Evolutionary conservation across 306 rosid species (phyloP), one percentile per base, ranked within the genome.

Genomic region (Herpetospermum pedunculosum): DNA sequence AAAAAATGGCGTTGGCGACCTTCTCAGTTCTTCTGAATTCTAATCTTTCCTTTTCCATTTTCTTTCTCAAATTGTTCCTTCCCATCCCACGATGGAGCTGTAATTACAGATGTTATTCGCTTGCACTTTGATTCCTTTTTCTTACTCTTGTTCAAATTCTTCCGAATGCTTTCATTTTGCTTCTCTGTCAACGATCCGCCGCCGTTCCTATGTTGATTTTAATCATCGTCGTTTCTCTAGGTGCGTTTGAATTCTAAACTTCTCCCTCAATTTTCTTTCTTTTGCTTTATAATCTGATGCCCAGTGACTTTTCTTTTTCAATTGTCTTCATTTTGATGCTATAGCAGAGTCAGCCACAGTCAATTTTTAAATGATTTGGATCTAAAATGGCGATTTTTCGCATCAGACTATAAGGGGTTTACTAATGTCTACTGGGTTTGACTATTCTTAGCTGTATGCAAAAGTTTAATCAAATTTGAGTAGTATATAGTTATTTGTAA

Each of bases 71-170:
- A 65, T 23, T 70, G 25, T 62, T n/a, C n/a, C 23, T 16, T 48
- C 23, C 53, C 1, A 48, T 62, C 46, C 21, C 16, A n/a, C 37
- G 8, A 26, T 28, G 58, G 15, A 44, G 58, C 43, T 70, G 16
- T 70, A 28, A 28, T 18, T 70, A 46, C 74, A 47, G 58, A 47
- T 70, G 28, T 8, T 29, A 49, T 70, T 70, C 55, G 28, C 58
- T 70, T 70, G 74, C 74, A 44, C 74, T 69, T 16, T 69, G 40
- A 70, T 70, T 70, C 26, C 74, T 12, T 68, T 46, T 1, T 16
- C 49, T 44, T 5, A 13, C 52, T 41, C 49, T 65, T 40, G 5
- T 65, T 68, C 53, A 14, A 26, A 65, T 44, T 69, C 72, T 23
- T 25, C 35, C n/a, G n/a, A n/a, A n/a, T n/a, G n/a, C n/a, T n/a